A percentile compares a stretch with the other conserved stretches of the same genome.
phyloP scores from a whole-genome alignment of 2,329 filamentous ascomycete species.

The Alternaria postmessia region DNA sequence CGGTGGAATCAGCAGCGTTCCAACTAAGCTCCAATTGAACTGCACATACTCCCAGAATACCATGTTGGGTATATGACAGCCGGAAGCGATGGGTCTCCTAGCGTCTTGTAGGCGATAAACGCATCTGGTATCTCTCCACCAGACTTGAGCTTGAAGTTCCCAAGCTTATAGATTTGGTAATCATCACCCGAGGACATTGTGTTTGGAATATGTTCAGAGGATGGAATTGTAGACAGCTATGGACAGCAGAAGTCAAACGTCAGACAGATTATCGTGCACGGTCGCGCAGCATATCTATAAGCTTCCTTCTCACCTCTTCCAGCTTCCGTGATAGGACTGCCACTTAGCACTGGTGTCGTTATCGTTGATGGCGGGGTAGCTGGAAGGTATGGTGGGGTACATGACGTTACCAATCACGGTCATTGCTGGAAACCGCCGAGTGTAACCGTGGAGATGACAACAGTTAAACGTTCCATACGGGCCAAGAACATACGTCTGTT shows the following conservation, averaged over 20 bases:
- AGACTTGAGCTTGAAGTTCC: slow-evolving; percentile 72
- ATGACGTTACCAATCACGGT: slow-evolving; percentile 16
- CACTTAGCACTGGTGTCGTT: slow-evolving; percentile 10
- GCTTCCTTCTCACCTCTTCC: neutral
- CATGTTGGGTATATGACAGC: slow-evolving; percentile 80
- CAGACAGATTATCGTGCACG: neutral
- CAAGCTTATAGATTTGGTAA: slow-evolving; percentile 65
- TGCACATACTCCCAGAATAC: slow-evolving; percentile 68
- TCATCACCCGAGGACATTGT: slow-evolving; percentile 40
- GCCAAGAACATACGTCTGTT: neutral
- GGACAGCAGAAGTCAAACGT: neutral
- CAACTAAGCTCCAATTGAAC: neutral
- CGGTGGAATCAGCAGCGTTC: neutral
- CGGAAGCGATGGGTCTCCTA: slow-evolving; percentile 68
- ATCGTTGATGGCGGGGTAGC: slow-evolving; percentile 36
- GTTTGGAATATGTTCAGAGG: neutral
- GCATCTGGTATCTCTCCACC: slow-evolving; percentile 70
- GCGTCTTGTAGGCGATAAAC: slow-evolving; percentile 79
- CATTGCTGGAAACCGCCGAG: slow-evolving; percentile 7
- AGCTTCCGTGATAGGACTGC: slow-evolving; percentile 1
- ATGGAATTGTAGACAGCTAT: neutral
- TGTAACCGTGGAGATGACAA: slow-evolving; percentile 14
- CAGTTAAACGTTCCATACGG: neutral
- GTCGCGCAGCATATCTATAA: neutral
- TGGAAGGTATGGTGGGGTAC: slow-evolving; percentile 29